These are phyloP conservation scores for Macaranga tanarius DNA, from an alignment of 441 rosid genomes.

Conservation along the genomic window DNA sequence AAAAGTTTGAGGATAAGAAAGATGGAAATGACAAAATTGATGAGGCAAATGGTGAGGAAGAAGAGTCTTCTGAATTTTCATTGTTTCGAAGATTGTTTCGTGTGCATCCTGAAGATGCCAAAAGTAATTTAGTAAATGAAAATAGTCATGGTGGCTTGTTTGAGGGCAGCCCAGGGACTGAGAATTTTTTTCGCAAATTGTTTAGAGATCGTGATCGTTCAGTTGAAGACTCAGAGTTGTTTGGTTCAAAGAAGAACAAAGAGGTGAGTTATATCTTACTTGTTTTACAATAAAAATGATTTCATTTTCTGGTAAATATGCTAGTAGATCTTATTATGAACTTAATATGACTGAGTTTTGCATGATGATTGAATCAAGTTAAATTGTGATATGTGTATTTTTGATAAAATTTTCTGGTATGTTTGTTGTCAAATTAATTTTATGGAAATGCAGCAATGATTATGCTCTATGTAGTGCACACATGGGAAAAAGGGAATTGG, in stretches of 20 bases:
- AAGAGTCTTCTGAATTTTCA: conserved; percentile 85
- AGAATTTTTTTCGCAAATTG: conserved; percentile 91
- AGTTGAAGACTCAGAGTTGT: conserved; percentile 88
- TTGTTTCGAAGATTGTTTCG: conserved; percentile 80
- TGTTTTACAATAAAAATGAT: conserved; percentile 2
- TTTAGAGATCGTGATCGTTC: conserved; percentile 94
- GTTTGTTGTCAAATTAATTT: not conserved
- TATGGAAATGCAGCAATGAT: no score
- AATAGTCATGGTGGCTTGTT: conserved; percentile 46
- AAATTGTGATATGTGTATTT: not conserved
- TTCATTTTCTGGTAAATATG: conserved; percentile 9
- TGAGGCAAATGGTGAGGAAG: conserved; percentile 64
- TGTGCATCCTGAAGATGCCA: conserved; percentile 90
- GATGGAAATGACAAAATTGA: conserved; percentile 64
- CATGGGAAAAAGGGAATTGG: no score
- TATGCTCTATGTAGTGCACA: no score
- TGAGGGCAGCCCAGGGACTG: conserved; percentile 96
- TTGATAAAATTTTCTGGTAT: not conserved
- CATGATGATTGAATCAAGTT: conserved; percentile 5
- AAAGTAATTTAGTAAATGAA: conserved; percentile 50
- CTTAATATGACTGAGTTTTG: not conserved
- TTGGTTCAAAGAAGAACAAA: conserved; percentile 70
- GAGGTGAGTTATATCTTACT: conserved; percentile 50
- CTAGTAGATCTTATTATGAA: not conserved
- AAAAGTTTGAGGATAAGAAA: conserved; percentile 79